Base-by-base conservation (phyloP, 2,329 filamentous ascomycete species). In the Calonectria henricotiae region DNA sequence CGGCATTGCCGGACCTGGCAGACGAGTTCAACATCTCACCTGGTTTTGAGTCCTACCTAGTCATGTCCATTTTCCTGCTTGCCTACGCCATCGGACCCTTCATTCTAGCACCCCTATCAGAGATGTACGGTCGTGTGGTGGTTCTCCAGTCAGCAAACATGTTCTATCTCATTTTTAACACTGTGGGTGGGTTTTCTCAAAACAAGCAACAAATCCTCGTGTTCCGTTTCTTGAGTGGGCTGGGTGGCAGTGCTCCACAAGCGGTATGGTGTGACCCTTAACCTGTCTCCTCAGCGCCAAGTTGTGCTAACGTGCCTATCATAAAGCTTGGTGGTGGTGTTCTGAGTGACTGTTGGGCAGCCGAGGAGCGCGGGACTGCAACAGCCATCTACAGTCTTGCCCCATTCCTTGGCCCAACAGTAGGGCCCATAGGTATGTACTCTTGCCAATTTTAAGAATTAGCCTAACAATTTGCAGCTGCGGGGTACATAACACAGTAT, bases 31-130 rank as follows among this genome's bases (percentile, higher is more conserved):
- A 83, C 25, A 85, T 88, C 61, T 78, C 76, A 1, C 81, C 81
- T 8, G 80, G 76, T 3, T 81, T 88, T 39, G 79, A 85, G 51
- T 85, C 77, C 62, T 89, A 44, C 3, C 86, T 91, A 54, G 84
- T 89, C 71, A 84, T 91, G 63, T 89, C 89, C 1, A 85, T 92
- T 41, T 90, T 90, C 77, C 83, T 92, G 4, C 83, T 90, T 0
- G 89, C 89, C 63, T 87, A 87, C 54, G 86, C 86, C 17, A 81
- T 89, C 32, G 88, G 87, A 0, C 88, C 88, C 0, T 83, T 89
- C 12, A 68, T 89, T 15, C 82, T 87, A 30, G 87, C 85, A 0
- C 88, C 89, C 0, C 68, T 89, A 11, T 87, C 83, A 15, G 88
- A 91, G 75, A 79, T 87, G 72, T 86, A 86, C 70, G 86, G 87